Conservation (phyloP, 2,329 filamentous ascomycete genomes). For the Colletotrichum zoysiae region DNA sequence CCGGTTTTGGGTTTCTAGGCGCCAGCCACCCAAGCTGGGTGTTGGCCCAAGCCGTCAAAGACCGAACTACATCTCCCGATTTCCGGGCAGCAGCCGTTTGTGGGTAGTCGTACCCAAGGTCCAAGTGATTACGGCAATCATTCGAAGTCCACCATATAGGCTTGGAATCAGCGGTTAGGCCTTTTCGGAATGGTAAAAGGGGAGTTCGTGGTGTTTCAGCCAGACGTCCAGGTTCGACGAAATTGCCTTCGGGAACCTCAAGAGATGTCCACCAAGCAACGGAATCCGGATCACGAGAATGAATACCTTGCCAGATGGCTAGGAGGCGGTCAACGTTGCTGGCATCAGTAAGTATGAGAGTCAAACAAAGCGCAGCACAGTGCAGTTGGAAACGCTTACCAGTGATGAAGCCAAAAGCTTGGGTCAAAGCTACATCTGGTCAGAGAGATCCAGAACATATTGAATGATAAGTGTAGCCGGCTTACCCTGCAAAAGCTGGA, state of each 20-base stretch:
- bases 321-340: slow-evolving; percentile 2
- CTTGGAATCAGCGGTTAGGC: neutral
- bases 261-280: slow-evolving; percentile 16
- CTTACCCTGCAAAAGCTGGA: neutral
- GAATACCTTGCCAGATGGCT: neutral
- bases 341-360: neutral
- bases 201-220: slow-evolving; percentile 9
- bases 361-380: neutral
- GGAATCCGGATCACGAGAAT: slow-evolving; percentile 2
- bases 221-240: neutral
- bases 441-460: neutral
- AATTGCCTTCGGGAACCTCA: slow-evolving; percentile 9
- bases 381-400: neutral
- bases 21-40: slow-evolving; percentile 15
- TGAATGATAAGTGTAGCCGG: neutral
- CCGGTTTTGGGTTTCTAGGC: neutral
- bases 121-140: slow-evolving; percentile 22
- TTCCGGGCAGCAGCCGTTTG: slow-evolving; percentile 16
- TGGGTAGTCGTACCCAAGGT: slow-evolving; percentile 30
- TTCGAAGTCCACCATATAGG: slow-evolving; percentile 30
- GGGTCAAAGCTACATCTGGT: neutral
- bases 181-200: slow-evolving; percentile 15
- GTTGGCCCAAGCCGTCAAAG: slow-evolving; percentile 22
- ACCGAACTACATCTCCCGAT: neutral
- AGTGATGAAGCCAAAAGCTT: slow-evolving; percentile 6